A percentile compares a stretch with the other conserved stretches of the same genome.
Conservation (phyloP, 805 yeast genomes). For the Lachancea sp. region DNA sequence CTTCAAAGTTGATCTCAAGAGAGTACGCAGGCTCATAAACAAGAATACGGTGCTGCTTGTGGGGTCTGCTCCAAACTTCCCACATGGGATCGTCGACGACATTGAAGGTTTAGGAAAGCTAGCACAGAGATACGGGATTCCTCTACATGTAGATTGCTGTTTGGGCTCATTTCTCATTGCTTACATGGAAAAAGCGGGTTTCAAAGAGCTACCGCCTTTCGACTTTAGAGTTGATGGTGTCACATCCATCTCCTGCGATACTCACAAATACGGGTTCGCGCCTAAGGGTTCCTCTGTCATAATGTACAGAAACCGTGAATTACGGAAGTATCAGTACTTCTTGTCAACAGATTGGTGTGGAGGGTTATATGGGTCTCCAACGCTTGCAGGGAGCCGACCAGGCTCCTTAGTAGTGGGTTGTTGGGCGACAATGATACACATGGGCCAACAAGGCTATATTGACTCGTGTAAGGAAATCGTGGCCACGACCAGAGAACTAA, state of each 20-base stretch:
- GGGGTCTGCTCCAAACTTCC: constrained; percentile 96
- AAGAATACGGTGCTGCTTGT: constrained; percentile 73
- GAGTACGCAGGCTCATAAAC: constrained; percentile 62
- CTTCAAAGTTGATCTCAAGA: constrained; percentile 57
- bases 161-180: constrained; percentile 88
- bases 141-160: constrained; percentile 94
- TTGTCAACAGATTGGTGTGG: constrained; percentile 84
- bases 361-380: constrained; percentile 94
- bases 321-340: constrained; percentile 79
- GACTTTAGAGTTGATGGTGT: constrained; percentile 88
- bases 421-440: constrained; percentile 84
- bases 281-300: constrained; percentile 94
- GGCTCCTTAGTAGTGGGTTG: constrained; percentile 98
- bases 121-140: constrained; percentile 59
- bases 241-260: constrained; percentile 97
- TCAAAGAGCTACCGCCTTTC: constrained; percentile 41
- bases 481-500: constrained; percentile 53
- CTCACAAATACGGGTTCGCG: constrained; percentile 98
- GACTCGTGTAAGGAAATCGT: constrained; percentile 63
- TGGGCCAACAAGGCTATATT: constrained; percentile 81
- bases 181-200: constrained; percentile 62
- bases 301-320: constrained; percentile 68
- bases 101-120: constrained; percentile 62
- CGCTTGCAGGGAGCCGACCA: constrained; percentile 93
- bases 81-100: constrained; percentile 93